Evolutionary conservation across 768 basidiomycete species (phyloP), one percentile per base, ranked within the genome.

Genomic region (Suillus placidus): DNA sequence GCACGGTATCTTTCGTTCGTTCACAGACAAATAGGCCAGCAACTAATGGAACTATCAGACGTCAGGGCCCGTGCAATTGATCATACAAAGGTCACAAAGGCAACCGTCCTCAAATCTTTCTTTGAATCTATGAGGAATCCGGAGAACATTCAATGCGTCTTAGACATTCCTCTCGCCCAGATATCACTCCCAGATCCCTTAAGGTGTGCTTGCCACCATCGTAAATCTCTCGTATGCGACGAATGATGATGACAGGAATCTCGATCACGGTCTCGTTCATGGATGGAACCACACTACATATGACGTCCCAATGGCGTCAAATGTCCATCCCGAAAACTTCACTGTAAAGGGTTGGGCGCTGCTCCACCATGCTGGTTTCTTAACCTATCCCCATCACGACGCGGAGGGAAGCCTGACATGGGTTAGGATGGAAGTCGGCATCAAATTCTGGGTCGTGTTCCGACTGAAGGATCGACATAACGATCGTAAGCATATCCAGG

Each of bases 311-410:
- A 49, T 49, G 5, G 1, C 49, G 6, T 49, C 23, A 6, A 49
- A 26, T 1, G 23, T 49, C 0, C 49, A 49, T 10, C 49, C 23
- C 0, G 23, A 49, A 45, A 49, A 49, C 13, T 49, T 49, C 23
- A 26, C 13, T 4, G 49, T 49, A 0, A 49, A 49, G 5, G 45
- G 32, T 1, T 70, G 69, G 69, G 67, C 61, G 3, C 35, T 68
- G 0, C 5, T 66, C 5, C 65, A 61, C 9, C 67, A 68, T 32
- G 64, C 49, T 2, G 69, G 68, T 16, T 66, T 60, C 20, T 6
- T 68, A 0, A 66, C 67, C 1, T 66, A 61, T 26, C 56, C 63
- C 0, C 69, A 68, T 26, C 64, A 70, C 13, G 61, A 70, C 12
- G 61, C 67, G 10, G 49, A 49, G 49, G 49, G 49, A 4, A 13